A percentile compares a stretch with the other conserved stretches of the same genome.
Evolutionary conservation across 306 rosid genomes (phyloP).

Genomic region (Medicago ruthenica): DNA sequence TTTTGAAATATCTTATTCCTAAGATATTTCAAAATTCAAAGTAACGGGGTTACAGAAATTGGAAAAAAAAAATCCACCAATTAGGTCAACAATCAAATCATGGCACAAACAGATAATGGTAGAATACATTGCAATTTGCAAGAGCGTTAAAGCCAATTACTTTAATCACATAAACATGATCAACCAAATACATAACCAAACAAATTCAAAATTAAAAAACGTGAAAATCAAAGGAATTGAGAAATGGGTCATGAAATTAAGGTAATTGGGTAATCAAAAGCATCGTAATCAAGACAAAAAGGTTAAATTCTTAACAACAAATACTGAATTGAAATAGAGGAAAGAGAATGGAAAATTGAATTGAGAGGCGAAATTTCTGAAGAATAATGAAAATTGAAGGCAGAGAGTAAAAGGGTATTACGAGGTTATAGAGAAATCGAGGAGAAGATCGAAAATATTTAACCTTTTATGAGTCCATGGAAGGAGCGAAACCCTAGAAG

Average conservation of each 20-base stretch:
- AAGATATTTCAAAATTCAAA: conserved; percentile 9
- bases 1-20: no score
- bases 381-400: background rate
- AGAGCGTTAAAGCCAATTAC: background rate
- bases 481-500: conserved; percentile 46
- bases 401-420: background rate
- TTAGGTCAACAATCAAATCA: conserved; percentile 15
- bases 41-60: conserved; percentile 1
- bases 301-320: background rate
- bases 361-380: background rate
- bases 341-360: background rate
- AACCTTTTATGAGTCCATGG: conserved; percentile 36
- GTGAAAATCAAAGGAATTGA: conserved; percentile 18
- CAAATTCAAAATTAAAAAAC: background rate
- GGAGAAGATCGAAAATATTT: background rate
- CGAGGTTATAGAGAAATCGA: background rate
- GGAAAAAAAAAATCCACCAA: background rate
- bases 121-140: conserved; percentile 23
- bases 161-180: conserved; percentile 10
- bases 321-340: background rate
- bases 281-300: background rate
- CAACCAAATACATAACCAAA: conserved; percentile 18
- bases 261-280: background rate
- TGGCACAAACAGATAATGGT: background rate
- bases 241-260: conserved; percentile 26